Evolutionary conservation across 108 stramenopile genomes (phyloP).

Genomic region (Nitzschia putrida): DNA sequence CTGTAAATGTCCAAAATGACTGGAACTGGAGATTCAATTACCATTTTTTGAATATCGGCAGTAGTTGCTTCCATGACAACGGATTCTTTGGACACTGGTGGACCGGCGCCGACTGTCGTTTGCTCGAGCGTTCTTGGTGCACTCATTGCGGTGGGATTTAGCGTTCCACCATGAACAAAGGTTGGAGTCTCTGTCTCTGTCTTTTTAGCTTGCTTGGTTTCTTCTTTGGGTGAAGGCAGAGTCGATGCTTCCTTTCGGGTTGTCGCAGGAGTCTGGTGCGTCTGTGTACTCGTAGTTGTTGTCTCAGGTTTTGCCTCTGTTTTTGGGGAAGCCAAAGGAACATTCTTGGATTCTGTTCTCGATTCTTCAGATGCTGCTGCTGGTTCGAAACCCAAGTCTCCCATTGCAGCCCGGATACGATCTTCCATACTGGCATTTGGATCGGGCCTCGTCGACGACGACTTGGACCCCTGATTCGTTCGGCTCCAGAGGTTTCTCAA

Average conservation of each 20-base stretch:
- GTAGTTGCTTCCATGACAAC: conserved; percentile 84
- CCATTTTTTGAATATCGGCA: conserved; percentile 68
- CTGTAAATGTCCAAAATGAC: conserved; percentile 85
- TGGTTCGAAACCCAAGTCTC: too few species aligned
- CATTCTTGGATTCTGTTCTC: neutral
- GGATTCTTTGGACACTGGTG: conserved; percentile 55
- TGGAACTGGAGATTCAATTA: conserved; percentile 85
- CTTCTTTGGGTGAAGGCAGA: too few species aligned
- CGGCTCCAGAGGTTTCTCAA: too few species aligned
- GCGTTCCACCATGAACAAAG: conserved; percentile 30
- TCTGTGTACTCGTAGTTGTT: too few species aligned
- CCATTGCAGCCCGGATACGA: too few species aligned
- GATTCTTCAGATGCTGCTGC: too few species aligned
- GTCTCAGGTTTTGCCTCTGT: neutral
- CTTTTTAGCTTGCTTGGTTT: conserved; percentile 12
- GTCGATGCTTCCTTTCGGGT: too few species aligned
- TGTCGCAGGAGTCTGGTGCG: too few species aligned
- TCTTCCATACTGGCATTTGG: too few species aligned
- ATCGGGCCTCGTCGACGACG: too few species aligned
- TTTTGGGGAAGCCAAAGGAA: neutral
- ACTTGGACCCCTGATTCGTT: too few species aligned
- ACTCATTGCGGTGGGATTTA: conserved; percentile 68
- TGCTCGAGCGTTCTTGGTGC: neutral
- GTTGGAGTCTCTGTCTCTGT: conserved; percentile 13
- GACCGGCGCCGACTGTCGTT: conserved; percentile 32